A percentile compares a stretch with the other conserved stretches of the same genome.
These are phyloP conservation scores for Nematocida homosporus DNA, from an alignment of 371 early-diverging fungal genomes.

Conservation along the genomic window DNA sequence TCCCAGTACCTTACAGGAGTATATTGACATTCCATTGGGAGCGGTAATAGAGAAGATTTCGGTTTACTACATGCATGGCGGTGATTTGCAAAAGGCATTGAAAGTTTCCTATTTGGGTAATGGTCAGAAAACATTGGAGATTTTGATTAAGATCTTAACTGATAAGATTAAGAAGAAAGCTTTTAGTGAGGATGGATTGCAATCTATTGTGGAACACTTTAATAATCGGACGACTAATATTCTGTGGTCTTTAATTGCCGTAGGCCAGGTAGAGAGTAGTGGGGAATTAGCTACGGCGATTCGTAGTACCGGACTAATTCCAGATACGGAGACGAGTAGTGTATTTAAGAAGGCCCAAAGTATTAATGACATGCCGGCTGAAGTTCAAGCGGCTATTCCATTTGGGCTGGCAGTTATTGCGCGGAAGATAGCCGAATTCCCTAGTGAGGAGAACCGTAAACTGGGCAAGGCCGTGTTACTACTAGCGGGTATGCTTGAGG, in stretches of 20 bases:
- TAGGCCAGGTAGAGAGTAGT: conserved; percentile 4
- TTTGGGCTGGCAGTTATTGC: conserved; percentile 12
- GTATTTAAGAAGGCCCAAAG: conserved; percentile 23
- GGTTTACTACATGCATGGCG: conserved; percentile 34
- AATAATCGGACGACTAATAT: conserved; percentile 18
- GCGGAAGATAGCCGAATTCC: conserved; percentile 6
- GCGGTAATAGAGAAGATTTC: conserved; percentile 7
- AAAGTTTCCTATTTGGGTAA: conserved; percentile 40
- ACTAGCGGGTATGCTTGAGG: conserved; percentile 41
- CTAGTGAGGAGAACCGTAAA: conserved; percentile 9
- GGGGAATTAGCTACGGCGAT: conserved; percentile 3
- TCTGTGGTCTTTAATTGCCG: conserved; percentile 22
- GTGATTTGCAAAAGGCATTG: conserved; percentile 45
- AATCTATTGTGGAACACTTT: conserved; percentile 1
- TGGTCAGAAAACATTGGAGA: conserved; percentile 3
- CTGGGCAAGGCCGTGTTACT: conserved; percentile 39
- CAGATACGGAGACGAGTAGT: not conserved
- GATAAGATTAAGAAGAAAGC: conserved; percentile 48
- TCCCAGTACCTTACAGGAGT: not conserved
- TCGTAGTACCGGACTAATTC: conserved; percentile 30
- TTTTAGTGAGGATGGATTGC: conserved; percentile 4
- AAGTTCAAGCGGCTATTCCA: conserved; percentile 5
- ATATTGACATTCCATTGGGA: conserved; percentile 3
- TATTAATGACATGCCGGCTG: conserved; percentile 3
- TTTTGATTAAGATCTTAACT: conserved; percentile 15